A percentile compares a stretch with the other conserved stretches of the same genome.
Conservation (phyloP, 257 asterid species). For the Solanum verrucosum region DNA sequence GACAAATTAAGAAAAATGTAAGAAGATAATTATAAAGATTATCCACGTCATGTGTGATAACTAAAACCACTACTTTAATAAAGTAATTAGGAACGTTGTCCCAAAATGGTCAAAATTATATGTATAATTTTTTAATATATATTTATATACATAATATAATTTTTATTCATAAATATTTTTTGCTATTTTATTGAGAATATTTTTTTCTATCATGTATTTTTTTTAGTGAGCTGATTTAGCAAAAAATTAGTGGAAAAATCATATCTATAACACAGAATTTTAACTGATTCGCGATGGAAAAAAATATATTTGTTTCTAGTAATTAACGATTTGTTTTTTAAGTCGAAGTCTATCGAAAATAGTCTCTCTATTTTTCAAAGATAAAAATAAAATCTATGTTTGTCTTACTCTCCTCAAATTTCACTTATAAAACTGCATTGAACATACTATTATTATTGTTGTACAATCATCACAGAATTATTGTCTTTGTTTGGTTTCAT, state of each 20-base stretch:
- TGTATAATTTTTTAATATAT: too few relatives aligned
- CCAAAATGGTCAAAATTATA: too few relatives aligned
- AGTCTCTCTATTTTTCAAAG: neutral
- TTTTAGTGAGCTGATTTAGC: too few relatives aligned
- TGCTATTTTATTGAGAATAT: too few relatives aligned
- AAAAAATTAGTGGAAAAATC: too few relatives aligned
- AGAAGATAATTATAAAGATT: neutral
- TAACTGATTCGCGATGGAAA: neutral
- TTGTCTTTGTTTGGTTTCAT: neutral
- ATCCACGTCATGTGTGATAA: neutral
- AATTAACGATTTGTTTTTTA: too few relatives aligned
- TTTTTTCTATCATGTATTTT: too few relatives aligned
- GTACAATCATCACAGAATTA: neutral
- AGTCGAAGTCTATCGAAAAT: too few relatives aligned
- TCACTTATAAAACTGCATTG: neutral
- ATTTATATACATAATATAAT: too few relatives aligned
- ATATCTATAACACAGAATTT: too few relatives aligned
- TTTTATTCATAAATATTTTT: too few relatives aligned
- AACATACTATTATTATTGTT: neutral
- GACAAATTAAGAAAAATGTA: neutral
- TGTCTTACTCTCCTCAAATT: neutral
- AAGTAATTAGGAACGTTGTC: neutral
- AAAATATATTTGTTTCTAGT: too few relatives aligned
- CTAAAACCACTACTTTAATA: neutral
- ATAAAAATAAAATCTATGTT: neutral